phyloP scores from a whole-genome alignment of 208 protist species.

The Trypanosoma congolense region DNA sequence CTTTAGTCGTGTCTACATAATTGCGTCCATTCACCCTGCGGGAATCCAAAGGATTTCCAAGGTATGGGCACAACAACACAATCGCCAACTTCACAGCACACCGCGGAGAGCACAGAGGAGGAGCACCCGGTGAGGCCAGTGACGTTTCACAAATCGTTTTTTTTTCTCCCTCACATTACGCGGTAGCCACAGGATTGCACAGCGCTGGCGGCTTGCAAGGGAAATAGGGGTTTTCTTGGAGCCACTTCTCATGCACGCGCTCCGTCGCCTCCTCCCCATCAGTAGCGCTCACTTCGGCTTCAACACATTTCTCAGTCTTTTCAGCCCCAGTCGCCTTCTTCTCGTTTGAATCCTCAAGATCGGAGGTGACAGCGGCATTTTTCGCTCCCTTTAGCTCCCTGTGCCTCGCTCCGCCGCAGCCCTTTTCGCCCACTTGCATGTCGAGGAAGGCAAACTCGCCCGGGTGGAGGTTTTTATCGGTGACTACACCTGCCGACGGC shows the following conservation, averaged over 20 bases:
- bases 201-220: not conserved
- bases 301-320: not conserved
- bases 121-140: too few species aligned
- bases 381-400: not conserved
- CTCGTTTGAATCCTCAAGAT: not conserved
- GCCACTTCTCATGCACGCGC: constrained; percentile 3
- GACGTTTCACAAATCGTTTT: too few species aligned
- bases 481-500: constrained; percentile 64
- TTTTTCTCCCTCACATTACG: too few species aligned
- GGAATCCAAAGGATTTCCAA: too few species aligned
- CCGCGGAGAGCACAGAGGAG: too few species aligned
- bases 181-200: not conserved
- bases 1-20: too few species aligned
- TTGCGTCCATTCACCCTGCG: too few species aligned
- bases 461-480: constrained; percentile 62
- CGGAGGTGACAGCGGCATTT: not conserved
- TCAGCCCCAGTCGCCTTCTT: not conserved
- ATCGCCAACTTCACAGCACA: too few species aligned
- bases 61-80: too few species aligned
- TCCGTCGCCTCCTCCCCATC: not conserved
- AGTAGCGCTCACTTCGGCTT: not conserved
- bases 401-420: too few species aligned
- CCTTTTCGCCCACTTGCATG: not conserved
- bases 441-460: constrained; percentile 65
- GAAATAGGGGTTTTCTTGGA: constrained; percentile 19